Evolutionary conservation across 2,329 filamentous ascomycete species (phyloP).

Genomic region (Arthrobotrys conoides): DNA sequence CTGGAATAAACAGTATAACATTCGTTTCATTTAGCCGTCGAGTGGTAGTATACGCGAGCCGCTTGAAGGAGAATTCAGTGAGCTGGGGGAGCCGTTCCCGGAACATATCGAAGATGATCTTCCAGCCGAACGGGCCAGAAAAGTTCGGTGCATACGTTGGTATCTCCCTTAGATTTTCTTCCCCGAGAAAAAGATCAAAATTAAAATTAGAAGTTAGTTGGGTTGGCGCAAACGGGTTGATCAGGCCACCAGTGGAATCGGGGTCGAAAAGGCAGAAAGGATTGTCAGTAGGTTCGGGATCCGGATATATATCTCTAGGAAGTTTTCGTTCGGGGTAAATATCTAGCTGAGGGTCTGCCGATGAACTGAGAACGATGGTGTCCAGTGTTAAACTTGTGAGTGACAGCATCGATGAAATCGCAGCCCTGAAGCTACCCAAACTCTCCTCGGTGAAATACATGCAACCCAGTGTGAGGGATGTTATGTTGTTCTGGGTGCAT

Average conservation of each 20-base stretch:
- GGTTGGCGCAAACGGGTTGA: neutral
- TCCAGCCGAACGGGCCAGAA: neutral
- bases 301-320: neutral
- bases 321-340: neutral
- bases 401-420: neutral
- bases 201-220: neutral
- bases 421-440: neutral
- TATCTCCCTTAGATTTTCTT: neutral
- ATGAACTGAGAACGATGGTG: neutral
- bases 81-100: neutral
- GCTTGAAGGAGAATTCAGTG: constrained; percentile 1
- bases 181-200: neutral
- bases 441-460: neutral
- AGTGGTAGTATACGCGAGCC: neutral
- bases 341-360: neutral
- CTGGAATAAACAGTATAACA: neutral
- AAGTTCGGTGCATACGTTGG: neutral
- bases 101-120: neutral
- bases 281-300: neutral
- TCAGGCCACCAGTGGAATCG: neutral
- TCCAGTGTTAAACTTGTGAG: constrained; percentile 9
- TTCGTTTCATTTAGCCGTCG: no score
- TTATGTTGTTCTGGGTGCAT: neutral
- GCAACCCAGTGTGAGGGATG: neutral
- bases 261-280: neutral